Base-by-base conservation (phyloP, 2,329 filamentous ascomycete genomes). In the Sphaerulina vaccinii region DNA sequence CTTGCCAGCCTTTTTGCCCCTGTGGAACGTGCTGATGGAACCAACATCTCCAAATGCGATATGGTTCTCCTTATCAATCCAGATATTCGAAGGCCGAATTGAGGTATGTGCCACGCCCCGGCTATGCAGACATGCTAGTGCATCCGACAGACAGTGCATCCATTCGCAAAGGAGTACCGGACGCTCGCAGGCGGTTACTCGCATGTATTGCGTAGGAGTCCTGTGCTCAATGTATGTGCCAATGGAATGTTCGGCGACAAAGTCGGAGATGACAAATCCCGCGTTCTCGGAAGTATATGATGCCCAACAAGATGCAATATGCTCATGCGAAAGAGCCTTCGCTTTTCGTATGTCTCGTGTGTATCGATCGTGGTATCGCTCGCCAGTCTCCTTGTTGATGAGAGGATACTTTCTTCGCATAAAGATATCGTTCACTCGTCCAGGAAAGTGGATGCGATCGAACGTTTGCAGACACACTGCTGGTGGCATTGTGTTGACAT, bases 81-180 rank as follows among this genome's bases (percentile, higher is more conserved):
- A 76, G 19, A 90, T 77, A 8, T 85, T 86, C 0, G 85, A 85
- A 1, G 86, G 87, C 55, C 82, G 82, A 65, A 91, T 88, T 42
- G 82, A 83, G 18, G 80, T 79, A 61, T 90, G 86, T 2, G 80
- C 79, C 19, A 82, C 77, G 1, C 83, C 82, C 41, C 78, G 78
- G 56, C 77, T 78, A 64, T 90, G 87, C 2, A 90, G 71, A 56
- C 80, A 86, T 47, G 83, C 81, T 13, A 90, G 65, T 1, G 85
- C 83, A 65, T 88, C 84, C 35, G 79, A 76, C 3, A 90, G 75
- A 65, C 87, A 90, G 62, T 87, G 82, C 62, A 90, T 80, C 87
- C 87, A 90, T 66, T 87, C 84, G 65, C 88, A 74, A 4, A 89
- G 67, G 13, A 86, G 71, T 39, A 75, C 72, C 27, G 83, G 77